Evolutionary conservation across 257 asterid species (phyloP), one percentile per base, ranked within the genome.

Genomic region (Plantago major): DNA sequence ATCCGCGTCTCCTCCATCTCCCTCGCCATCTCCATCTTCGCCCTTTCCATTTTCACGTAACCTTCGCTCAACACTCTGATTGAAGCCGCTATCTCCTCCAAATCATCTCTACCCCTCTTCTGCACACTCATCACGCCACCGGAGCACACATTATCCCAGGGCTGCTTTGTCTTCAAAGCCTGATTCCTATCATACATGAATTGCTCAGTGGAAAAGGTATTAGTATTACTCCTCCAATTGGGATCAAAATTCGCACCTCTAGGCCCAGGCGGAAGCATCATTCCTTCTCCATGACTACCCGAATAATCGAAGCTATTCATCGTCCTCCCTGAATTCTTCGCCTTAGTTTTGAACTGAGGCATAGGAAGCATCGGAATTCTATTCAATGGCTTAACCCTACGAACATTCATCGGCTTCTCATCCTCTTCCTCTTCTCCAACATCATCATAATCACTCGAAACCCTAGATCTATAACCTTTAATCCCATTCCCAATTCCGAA

Each of bases 21-120:
- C 65, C 87, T 73, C 1, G 89, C 90, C 94, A 91, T 79, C 16
- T 88, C 96, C 96, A 91, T 91, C 72, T 91, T 91, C 74, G 84
- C 94, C 37, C 73, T 74, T 78, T 91, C 98, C 84, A 88, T 75
- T 69, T 74, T 83, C 78, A 91, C 67, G 63, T 83, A 85, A n/a
- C 94, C 95, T 72, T 91, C 98, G 3, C 95, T 96, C 70, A 91
- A 49, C 64, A 78, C 11, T 62, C 77, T 85, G 10, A 91, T 84
- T 11, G 98, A 86, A 15, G 45, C 71, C 49, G 80, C 94, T 60
- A 91, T 84, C 58, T 88, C 92, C 58, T 83, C 98, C 13, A 85
- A 18, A 0, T 76, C 86, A 51, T 72, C 57, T 61, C 88, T 77
- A 51, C 65, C 78, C 72, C 89, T 69, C 79, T 88, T 85, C n/a